phyloP scores from a whole-genome alignment of 768 basidiomycete genomes.

The Lactifluus subvellereus region DNA sequence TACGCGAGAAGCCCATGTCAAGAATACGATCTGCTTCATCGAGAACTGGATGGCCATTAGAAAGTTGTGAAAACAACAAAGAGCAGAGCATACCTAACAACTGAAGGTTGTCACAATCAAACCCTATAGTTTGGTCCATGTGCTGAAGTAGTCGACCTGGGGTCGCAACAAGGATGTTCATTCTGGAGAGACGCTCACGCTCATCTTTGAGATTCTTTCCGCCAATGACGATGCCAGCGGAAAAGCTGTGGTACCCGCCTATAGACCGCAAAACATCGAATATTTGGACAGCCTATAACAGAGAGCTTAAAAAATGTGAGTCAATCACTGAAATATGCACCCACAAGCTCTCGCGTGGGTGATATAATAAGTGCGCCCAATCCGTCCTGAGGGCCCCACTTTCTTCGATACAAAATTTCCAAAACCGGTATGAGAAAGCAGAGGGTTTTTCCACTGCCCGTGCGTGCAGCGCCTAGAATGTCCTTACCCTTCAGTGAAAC shows the following conservation, averaged over 20 bases:
- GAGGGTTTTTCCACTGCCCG: slow-evolving; percentile 70
- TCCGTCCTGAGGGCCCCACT: slow-evolving; percentile 70
- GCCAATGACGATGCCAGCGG: slow-evolving; percentile 92
- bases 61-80: background rate
- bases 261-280: slow-evolving; percentile 94
- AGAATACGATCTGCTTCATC: slow-evolving; percentile 97
- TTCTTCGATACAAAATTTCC: slow-evolving; percentile 56
- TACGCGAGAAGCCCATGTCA: slow-evolving; percentile 91
- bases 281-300: slow-evolving; percentile 84
- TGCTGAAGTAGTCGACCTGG: slow-evolving; percentile 94
- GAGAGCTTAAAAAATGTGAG: background rate
- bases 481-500: slow-evolving; percentile 57
- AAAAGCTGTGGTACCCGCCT: slow-evolving; percentile 86
- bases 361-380: slow-evolving; percentile 89
- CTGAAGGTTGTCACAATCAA: slow-evolving; percentile 88
- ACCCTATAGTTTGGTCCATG: slow-evolving; percentile 96
- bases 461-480: slow-evolving; percentile 62
- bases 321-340: slow-evolving; percentile 28
- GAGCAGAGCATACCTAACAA: slow-evolving; percentile 58
- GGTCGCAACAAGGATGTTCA: slow-evolving; percentile 99
- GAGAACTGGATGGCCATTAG: slow-evolving; percentile 51
- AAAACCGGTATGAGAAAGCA: slow-evolving; percentile 66
- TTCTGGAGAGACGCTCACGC: slow-evolving; percentile 75
- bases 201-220: slow-evolving; percentile 96
- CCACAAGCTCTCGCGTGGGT: slow-evolving; percentile 86